A percentile compares a stretch with the other conserved stretches of the same genome.
These are phyloP conservation scores for Blumeriella jaapii DNA, from an alignment of 2,329 filamentous ascomycete species.

Conservation along the genomic window DNA sequence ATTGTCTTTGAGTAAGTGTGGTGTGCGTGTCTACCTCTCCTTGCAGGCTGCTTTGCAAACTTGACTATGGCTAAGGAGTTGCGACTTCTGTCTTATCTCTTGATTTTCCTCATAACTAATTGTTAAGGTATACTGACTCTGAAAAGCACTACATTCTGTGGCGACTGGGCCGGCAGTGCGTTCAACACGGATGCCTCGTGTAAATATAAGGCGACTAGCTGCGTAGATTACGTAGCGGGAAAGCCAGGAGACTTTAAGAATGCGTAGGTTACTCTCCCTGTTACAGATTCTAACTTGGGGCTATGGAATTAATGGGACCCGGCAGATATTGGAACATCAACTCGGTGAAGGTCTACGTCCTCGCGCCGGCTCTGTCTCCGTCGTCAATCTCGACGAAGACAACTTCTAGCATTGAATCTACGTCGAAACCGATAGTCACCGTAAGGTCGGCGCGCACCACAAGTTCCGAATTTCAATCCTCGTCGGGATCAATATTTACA, in stretches of 20 bases:
- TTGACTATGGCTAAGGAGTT: too few relatives aligned
- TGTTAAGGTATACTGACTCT: not conserved
- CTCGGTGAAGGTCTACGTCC: conserved; percentile 7
- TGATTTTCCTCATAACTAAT: not conserved
- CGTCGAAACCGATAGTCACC: not conserved
- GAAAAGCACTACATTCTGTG: conserved; percentile 67
- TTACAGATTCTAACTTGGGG: not conserved
- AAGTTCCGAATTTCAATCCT: too few relatives aligned
- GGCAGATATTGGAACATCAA: conserved; percentile 9
- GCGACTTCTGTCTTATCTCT: too few relatives aligned
- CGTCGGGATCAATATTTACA: not conserved
- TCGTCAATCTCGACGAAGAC: not conserved
- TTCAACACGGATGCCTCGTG: conserved; percentile 31
- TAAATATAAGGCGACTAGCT: conserved; percentile 47
- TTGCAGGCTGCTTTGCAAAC: too few relatives aligned
- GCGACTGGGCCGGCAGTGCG: conserved; percentile 32
- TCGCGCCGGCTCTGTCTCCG: not conserved
- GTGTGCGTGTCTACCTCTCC: conserved; percentile 56
- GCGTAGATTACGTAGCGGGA: conserved; percentile 57
- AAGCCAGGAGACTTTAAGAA: conserved; percentile 60
- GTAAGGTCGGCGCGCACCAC: too few relatives aligned
- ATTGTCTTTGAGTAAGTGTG: conserved; percentile 66
- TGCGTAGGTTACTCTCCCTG: conserved; percentile 27
- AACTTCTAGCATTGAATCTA: not conserved
- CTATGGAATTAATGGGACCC: not conserved